phyloP scores from a whole-genome alignment of 2,329 filamentous ascomycete genomes.

The Coniosporium tulheliwenetii region DNA sequence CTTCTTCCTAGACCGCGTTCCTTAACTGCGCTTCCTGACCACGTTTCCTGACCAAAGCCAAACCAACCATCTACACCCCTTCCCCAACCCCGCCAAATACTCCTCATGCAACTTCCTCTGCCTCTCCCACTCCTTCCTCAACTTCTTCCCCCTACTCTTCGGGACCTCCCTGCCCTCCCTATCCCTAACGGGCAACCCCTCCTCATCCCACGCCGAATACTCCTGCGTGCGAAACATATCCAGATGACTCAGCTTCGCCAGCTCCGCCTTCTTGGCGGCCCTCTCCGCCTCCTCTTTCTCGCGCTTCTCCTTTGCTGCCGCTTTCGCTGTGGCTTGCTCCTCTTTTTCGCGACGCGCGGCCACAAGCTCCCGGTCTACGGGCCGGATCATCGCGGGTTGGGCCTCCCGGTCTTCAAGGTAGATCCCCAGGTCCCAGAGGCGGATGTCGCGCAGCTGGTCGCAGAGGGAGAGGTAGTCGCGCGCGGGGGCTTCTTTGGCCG shows the following conservation, averaged over 20 bases:
- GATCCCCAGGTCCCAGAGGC: slow-evolving; percentile 68
- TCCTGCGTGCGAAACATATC: slow-evolving; percentile 44
- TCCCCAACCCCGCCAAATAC: slow-evolving; percentile 20
- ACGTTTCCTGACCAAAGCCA: too few species aligned
- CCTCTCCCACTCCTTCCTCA: slow-evolving; percentile 77
- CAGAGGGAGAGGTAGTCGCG: slow-evolving; percentile 63
- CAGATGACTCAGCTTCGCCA: slow-evolving; percentile 39
- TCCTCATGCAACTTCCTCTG: slow-evolving; percentile 77
- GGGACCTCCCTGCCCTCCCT: slow-evolving; percentile 64
- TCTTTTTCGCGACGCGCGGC: slow-evolving; percentile 38
- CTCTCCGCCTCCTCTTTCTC: slow-evolving; percentile 44
- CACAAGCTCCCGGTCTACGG: slow-evolving; percentile 43
- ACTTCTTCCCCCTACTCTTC: slow-evolving; percentile 65
- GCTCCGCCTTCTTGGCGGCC: slow-evolving; percentile 35
- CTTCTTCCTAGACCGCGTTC: too few species aligned
- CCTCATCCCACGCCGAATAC: slow-evolving; percentile 67
- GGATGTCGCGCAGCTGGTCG: slow-evolving; percentile 64
- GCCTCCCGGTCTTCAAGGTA: slow-evolving; percentile 70
- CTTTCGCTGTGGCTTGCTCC: slow-evolving; percentile 25
- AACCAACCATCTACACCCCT: background rate
- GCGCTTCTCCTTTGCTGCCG: slow-evolving; percentile 31
- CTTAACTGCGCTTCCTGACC: too few species aligned
- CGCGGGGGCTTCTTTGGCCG: slow-evolving; percentile 33
- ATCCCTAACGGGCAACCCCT: slow-evolving; percentile 65
- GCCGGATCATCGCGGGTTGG: slow-evolving; percentile 57